Base-by-base conservation (phyloP, 1,139 yeast genomes). In the Pichia sp. region DNA sequence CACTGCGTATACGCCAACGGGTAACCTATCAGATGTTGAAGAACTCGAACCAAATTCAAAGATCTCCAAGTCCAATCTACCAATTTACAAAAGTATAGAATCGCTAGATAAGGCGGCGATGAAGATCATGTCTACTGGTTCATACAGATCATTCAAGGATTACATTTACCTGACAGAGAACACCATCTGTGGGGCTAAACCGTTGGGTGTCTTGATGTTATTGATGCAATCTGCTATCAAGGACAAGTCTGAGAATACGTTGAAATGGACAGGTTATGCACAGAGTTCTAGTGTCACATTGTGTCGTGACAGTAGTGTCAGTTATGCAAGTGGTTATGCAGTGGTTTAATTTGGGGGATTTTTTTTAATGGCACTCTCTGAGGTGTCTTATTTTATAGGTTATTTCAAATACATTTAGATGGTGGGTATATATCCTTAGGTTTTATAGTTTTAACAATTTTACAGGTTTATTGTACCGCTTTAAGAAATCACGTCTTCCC, bases 171-270 rank as follows among this genome's bases (percentile, higher is more conserved):
- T 58, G 2, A 87, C 98, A 0, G 89, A 85, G 1, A 91, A 93
- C 65, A 94, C 99, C 0, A 86, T 93, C 21, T 94, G 99, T 65
- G 99, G 99, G 0, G 86, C 91, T 52, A 83, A 79, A 53, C 97
- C 99, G 0, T 72, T 93, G 36, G 76, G 80, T 1, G 72, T 89
- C 12, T 64, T 91, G 33, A 65, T 90, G 46, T 68, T 72, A 37
- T 67, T 85, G 11, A 60, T 82, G 57, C 82, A 79, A 48, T 58
- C 57, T 36, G 53, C 40, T 42, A 58, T 53, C 48, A 14, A 11
- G 3, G 51, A 43, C 7, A 50, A 53, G 0, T 54, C 61, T 14
- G 59, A 65, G 41, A 65, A 58, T 0, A 56, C 57, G 9, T 79
- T 90, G 57, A 61, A 76, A 28, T 90, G 97, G 96, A 72, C 85